Percentiles rank a stretch among this genome's conserved stretches.
Conservation (phyloP, 1,139 yeast genomes). For the Nakaseomyces nivariensis region DNA sequence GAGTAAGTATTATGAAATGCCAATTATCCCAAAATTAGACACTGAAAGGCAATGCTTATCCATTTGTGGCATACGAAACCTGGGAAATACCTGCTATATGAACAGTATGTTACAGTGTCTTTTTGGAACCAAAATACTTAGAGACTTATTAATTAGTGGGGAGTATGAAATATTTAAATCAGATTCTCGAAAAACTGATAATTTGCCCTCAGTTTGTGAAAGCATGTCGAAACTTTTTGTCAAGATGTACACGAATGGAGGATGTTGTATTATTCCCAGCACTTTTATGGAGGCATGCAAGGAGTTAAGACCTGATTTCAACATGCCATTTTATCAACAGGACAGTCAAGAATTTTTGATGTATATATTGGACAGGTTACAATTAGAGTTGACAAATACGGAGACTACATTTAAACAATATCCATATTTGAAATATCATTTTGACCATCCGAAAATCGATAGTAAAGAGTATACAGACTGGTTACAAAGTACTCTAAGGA, state of each 20-base stretch:
- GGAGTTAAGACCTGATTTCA: conserved; percentile 46
- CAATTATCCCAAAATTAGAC: not conserved
- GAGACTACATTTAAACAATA: conserved; percentile 18
- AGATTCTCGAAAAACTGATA: conserved; percentile 23
- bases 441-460: conserved; percentile 25
- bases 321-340: conserved; percentile 60
- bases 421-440: conserved; percentile 22
- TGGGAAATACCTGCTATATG: conserved; percentile 63
- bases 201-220: conserved; percentile 33
- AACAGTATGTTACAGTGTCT: conserved; percentile 56
- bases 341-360: conserved; percentile 65
- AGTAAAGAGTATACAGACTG: conserved; percentile 46
- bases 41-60: conserved; percentile 21
- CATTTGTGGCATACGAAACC: conserved; percentile 52
- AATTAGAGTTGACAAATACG: conserved; percentile 47
- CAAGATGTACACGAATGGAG: conserved; percentile 39
- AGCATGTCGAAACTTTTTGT: conserved; percentile 38
- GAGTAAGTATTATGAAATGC: not conserved
- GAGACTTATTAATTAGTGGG: conserved; percentile 34
- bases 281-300: conserved; percentile 46
- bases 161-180: conserved; percentile 35
- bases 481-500: conserved; percentile 40
- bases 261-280: conserved; percentile 50
- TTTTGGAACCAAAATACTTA: conserved; percentile 40
- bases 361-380: conserved; percentile 53